These are phyloP conservation scores for Ambrosia trifida DNA, from an alignment of 129 eudicot species.

Conservation along the genomic window DNA sequence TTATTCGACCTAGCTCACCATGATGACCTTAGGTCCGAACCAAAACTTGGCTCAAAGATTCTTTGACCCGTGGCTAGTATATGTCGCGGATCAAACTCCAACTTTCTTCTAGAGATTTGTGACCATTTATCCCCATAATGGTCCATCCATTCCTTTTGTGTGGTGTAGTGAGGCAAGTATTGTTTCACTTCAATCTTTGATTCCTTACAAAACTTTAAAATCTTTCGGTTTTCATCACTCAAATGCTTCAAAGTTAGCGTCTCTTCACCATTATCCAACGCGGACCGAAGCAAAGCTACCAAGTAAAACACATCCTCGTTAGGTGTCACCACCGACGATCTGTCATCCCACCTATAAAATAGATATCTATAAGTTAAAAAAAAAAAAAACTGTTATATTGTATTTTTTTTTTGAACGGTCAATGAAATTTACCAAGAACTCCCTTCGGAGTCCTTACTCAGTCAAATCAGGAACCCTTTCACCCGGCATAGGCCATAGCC, in stretches of 20 bases:
- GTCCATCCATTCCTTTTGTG: conserved; percentile 68
- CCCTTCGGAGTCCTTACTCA: too few species aligned
- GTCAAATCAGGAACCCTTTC: too few species aligned
- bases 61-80: conserved; percentile 79
- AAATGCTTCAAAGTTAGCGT: conserved; percentile 58
- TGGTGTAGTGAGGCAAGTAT: conserved; percentile 75
- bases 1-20: conserved; percentile 30
- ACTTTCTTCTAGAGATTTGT: conserved; percentile 44
- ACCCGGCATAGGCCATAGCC: too few species aligned
- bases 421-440: too few species aligned
- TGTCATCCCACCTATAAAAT: conserved; percentile 67
- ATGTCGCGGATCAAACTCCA: conserved; percentile 68
- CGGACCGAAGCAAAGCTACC: conserved; percentile 82
- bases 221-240: conserved; percentile 57
- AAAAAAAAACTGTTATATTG: too few species aligned
- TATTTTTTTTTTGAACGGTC: too few species aligned
- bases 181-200: conserved; percentile 58
- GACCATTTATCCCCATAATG: conserved; percentile 83
- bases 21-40: conserved; percentile 31
- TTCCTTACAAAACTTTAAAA: conserved; percentile 60
- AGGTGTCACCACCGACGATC: conserved; percentile 67
- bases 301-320: conserved; percentile 80
- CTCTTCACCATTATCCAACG: conserved; percentile 65
- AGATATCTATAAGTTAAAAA: background rate
- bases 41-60: conserved; percentile 55